These are phyloP conservation scores for Blastosporella zonata DNA, from an alignment of 1,284 basidiomycete genomes.

Conservation along the genomic window DNA sequence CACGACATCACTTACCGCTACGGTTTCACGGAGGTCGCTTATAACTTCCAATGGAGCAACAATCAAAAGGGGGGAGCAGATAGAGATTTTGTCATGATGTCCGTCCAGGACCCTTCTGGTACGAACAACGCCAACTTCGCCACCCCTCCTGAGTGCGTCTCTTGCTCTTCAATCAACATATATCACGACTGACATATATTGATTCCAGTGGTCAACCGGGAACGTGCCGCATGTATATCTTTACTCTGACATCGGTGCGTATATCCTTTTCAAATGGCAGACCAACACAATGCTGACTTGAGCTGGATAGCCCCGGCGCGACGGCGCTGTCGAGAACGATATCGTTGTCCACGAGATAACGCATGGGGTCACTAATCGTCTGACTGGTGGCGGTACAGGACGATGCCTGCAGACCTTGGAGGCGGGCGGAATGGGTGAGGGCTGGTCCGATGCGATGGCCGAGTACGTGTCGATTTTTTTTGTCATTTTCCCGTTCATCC, in stretches of 20 bases:
- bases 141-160: constrained; percentile 34
- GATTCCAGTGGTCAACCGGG: constrained; percentile 5
- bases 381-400: constrained; percentile 45
- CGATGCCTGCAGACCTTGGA: constrained; percentile 43
- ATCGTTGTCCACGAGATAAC: constrained; percentile 41
- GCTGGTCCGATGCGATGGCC: constrained; percentile 45
- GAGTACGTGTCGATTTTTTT: constrained; percentile 27
- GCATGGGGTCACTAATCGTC: constrained; percentile 43
- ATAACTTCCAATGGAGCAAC: constrained; percentile 44
- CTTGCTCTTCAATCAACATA: neutral
- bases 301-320: constrained; percentile 26
- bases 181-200: neutral
- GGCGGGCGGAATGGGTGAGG: constrained; percentile 45
- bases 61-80: constrained; percentile 35
- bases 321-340: constrained; percentile 43
- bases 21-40: constrained; percentile 21
- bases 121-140: constrained; percentile 40
- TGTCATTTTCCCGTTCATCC: neutral
- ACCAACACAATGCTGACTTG: neutral
- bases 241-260: constrained; percentile 32
- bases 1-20: constrained; percentile 9
- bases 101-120: constrained; percentile 36
- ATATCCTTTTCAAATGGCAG: neutral
- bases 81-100: constrained; percentile 36
- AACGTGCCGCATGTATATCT: constrained; percentile 35